phyloP scores from a whole-genome alignment of 805 yeast genomes.

The Saturnispora mendoncae region DNA sequence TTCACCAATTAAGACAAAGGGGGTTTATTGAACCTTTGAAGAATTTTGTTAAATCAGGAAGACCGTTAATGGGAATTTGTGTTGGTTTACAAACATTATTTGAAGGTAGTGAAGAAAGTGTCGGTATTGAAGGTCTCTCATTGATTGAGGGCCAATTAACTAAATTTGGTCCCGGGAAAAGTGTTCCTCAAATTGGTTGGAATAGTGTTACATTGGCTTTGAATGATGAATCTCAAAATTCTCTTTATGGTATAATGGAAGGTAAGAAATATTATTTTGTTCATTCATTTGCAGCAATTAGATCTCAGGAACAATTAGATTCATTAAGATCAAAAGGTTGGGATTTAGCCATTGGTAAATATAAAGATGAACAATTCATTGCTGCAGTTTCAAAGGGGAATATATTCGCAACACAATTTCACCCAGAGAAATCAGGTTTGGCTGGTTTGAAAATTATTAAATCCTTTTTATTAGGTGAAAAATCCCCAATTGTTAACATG shows the following conservation, averaged over 20 bases:
- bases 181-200: slow-evolving; percentile 99
- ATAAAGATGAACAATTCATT: slow-evolving; percentile 71
- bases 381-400: slow-evolving; percentile 75
- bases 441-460: slow-evolving; percentile 78
- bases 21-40: slow-evolving; percentile 59
- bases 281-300: slow-evolving; percentile 80
- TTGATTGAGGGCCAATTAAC: slow-evolving; percentile 43
- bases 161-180: slow-evolving; percentile 59
- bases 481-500: slow-evolving; percentile 11
- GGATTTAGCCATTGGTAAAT: slow-evolving; percentile 63
- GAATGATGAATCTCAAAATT: slow-evolving; percentile 14
- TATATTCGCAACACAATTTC: slow-evolving; percentile 93
- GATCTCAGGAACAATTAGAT: slow-evolving; percentile 27
- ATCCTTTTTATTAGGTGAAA: slow-evolving; percentile 53
- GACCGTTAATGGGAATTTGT: slow-evolving; percentile 92
- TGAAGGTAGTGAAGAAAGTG: slow-evolving; percentile 64
- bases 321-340: slow-evolving; percentile 37
- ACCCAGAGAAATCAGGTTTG: slow-evolving; percentile 94
- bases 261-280: slow-evolving; percentile 81
- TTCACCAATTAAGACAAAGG: slow-evolving; percentile 52
- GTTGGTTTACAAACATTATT: slow-evolving; percentile 91
- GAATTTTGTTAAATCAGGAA: slow-evolving; percentile 64
- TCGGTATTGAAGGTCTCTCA: slow-evolving; percentile 49
- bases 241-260: slow-evolving; percentile 58
- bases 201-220: slow-evolving; percentile 32